phyloP scores from a whole-genome alignment of 1,284 basidiomycete genomes.

The Puccinia hordei region DNA sequence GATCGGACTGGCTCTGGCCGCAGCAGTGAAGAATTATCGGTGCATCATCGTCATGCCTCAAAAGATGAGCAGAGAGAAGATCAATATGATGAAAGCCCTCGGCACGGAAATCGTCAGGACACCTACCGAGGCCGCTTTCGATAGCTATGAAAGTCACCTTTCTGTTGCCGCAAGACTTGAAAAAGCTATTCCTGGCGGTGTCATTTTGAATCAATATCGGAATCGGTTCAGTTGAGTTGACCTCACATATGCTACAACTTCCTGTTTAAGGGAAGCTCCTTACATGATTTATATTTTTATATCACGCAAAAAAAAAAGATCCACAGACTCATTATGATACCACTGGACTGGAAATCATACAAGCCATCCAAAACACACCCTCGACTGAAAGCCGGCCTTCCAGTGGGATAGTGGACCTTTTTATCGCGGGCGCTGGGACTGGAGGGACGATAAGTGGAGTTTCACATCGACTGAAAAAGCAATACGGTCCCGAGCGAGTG shows the following conservation, averaged over 20 bases:
- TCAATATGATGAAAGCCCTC: constrained; percentile 82
- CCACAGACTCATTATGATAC: constrained; percentile 83
- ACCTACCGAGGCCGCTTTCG: constrained; percentile 83
- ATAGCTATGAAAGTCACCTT: constrained; percentile 83
- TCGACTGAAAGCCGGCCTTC: constrained; percentile 58
- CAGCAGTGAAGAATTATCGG: constrained; percentile 62
- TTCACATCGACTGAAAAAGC: constrained; percentile 76
- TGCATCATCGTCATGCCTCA: constrained; percentile 85
- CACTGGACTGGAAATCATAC: constrained; percentile 86
- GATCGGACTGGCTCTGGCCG: constrained; percentile 60
- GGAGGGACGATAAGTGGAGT: constrained; percentile 91
- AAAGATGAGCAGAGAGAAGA: constrained; percentile 97
- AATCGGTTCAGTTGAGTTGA: constrained; percentile 65
- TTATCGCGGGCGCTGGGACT: constrained; percentile 89
- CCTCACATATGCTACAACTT: constrained; percentile 35
- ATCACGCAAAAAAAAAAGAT: constrained; percentile 59
- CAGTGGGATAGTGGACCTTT: constrained; percentile 71
- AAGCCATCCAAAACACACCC: constrained; percentile 55
- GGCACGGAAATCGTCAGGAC: constrained; percentile 93
- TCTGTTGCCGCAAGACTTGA: constrained; percentile 79
- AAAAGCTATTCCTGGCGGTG: constrained; percentile 75
- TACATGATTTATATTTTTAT: not conserved
- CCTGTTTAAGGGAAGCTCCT: not conserved
- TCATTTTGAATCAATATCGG: constrained; percentile 87
- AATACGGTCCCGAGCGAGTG: constrained; percentile 65